These are phyloP conservation scores for Teunomyces gatunensis DNA, from an alignment of 805 yeast genomes.

Conservation along the genomic window DNA sequence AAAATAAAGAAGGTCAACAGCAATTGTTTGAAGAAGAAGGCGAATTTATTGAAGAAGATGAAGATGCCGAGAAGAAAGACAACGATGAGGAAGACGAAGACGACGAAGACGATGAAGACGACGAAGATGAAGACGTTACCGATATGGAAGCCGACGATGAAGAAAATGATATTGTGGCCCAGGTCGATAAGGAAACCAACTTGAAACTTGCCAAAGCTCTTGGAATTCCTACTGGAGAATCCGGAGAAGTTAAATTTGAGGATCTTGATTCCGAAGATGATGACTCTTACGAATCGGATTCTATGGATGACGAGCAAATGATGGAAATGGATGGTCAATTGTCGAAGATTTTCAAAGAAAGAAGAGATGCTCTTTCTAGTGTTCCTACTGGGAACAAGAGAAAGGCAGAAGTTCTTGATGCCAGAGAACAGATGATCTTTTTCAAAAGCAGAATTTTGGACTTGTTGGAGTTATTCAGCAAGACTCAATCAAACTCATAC, in stretches of 20 bases:
- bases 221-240: conserved; percentile 51
- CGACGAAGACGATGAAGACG: conserved; percentile 14
- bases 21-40: conserved; percentile 65
- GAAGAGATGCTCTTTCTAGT: conserved; percentile 61
- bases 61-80: conserved; percentile 14
- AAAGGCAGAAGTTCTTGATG: conserved; percentile 71
- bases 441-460: conserved; percentile 81
- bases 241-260: conserved; percentile 46
- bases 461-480: conserved; percentile 62
- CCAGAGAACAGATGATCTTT: conserved; percentile 72
- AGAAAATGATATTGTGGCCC: conserved; percentile 12
- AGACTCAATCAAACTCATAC: conserved; percentile 40
- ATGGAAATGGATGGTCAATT: conserved; percentile 86
- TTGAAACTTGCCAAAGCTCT: conserved; percentile 68
- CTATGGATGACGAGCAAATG: conserved; percentile 97
- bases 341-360: conserved; percentile 78
- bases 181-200: conserved; percentile 47
- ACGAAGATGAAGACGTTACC: conserved; percentile 6
- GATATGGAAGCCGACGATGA: conserved; percentile 10
- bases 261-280: conserved; percentile 41
- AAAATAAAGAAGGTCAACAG: conserved; percentile 78
- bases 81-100: conserved; percentile 25
- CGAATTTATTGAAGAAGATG: conserved; percentile 25
- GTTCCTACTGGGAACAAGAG: conserved; percentile 58
- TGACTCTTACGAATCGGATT: conserved; percentile 59